These are phyloP conservation scores for Erodium maritimum DNA, from an alignment of 345 rosid species.

Conservation along the genomic window DNA sequence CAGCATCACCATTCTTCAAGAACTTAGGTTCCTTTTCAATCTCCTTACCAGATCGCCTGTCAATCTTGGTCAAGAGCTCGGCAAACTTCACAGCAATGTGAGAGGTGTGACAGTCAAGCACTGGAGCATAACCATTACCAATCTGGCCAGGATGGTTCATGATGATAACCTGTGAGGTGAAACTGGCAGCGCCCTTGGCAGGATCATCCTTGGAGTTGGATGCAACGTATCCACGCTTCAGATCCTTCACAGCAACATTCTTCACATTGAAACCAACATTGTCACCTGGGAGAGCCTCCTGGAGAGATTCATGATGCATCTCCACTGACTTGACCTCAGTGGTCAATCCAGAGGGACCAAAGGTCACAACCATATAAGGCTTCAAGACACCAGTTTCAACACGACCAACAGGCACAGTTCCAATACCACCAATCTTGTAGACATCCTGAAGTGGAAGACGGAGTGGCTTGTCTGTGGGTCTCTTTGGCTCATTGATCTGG, in stretches of 20 bases:
- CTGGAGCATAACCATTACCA: constrained; percentile 22
- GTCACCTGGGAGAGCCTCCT: too few species aligned
- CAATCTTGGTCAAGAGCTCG: constrained; percentile 25
- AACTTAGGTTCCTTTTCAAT: constrained; percentile 36
- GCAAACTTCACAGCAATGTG: constrained; percentile 26
- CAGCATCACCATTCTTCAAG: constrained; percentile 30
- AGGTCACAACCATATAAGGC: too few species aligned
- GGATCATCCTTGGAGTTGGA: constrained; percentile 36
- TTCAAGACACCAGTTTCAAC: too few species aligned
- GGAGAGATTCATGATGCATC: too few species aligned
- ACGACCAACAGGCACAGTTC: too few species aligned
- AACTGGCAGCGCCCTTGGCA: constrained; percentile 26
- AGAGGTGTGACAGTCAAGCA: constrained; percentile 22
- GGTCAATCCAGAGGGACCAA: too few species aligned
- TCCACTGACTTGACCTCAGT: too few species aligned
- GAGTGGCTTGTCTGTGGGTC: too few species aligned
- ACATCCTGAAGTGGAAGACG: too few species aligned
- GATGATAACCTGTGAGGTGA: constrained; percentile 29
- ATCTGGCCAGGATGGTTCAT: constrained; percentile 38
- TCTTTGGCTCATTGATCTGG: too few species aligned
- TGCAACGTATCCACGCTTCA: constrained; percentile 28
- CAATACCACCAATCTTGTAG: too few species aligned
- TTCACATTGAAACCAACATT: constrained; percentile 30
- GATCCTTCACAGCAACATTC: constrained; percentile 36
- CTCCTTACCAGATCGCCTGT: constrained; percentile 29